Percentiles rank a stretch among this genome's conserved stretches.
phyloP scores from a whole-genome alignment of 768 basidiomycete genomes.

The Pluteus cervinus region DNA sequence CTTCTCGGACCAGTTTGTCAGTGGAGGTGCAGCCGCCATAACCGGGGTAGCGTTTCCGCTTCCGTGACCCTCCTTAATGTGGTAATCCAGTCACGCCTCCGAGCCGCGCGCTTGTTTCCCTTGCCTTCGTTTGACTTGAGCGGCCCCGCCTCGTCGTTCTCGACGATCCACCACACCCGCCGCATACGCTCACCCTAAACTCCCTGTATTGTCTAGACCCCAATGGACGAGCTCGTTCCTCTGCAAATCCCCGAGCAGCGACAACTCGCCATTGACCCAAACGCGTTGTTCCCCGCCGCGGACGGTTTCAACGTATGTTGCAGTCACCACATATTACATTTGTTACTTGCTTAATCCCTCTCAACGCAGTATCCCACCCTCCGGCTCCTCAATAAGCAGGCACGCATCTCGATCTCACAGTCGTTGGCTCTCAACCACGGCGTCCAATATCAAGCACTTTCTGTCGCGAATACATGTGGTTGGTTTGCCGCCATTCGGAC shows the following conservation, averaged over 20 bases:
- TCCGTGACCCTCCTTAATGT: too few species aligned
- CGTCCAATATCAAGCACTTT: slow-evolving; percentile 43
- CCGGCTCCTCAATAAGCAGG: slow-evolving; percentile 51
- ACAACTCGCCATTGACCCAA: slow-evolving; percentile 30
- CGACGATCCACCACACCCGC: neutral
- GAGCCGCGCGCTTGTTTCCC: too few species aligned
- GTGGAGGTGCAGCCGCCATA: too few species aligned
- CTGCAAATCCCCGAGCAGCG: slow-evolving; percentile 29
- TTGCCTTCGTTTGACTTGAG: neutral
- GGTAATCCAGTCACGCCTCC: too few species aligned
- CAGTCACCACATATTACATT: slow-evolving; percentile 2
- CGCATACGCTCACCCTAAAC: slow-evolving; percentile 1
- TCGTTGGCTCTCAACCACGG: slow-evolving; percentile 39
- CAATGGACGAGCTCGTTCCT: slow-evolving; percentile 34
- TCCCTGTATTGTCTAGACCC: too few species aligned
- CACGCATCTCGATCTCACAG: slow-evolving; percentile 58
- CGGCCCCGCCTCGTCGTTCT: neutral
- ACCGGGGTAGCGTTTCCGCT: too few species aligned
- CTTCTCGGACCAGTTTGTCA: too few species aligned
- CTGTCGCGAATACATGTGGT: slow-evolving; percentile 51
- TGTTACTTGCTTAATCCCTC: slow-evolving; percentile 4
- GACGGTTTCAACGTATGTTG: slow-evolving; percentile 41
- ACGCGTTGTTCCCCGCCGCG: slow-evolving; percentile 28
- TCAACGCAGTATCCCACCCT: slow-evolving; percentile 48
- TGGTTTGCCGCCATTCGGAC: slow-evolving; percentile 64